These are phyloP conservation scores for Porogramme epimiltina DNA, from an alignment of 1,284 basidiomycete species.

Conservation along the genomic window DNA sequence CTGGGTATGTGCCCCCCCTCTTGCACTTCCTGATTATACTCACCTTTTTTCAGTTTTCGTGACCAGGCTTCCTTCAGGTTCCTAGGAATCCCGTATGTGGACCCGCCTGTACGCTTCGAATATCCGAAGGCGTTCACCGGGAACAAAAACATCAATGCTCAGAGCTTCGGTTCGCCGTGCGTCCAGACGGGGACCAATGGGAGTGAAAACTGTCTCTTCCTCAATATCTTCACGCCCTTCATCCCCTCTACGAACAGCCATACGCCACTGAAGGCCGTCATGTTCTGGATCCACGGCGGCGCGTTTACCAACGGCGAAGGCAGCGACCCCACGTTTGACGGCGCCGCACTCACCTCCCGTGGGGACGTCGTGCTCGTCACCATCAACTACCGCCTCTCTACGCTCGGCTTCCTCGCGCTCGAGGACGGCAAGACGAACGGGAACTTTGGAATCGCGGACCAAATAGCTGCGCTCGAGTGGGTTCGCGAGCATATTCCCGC, in stretches of 20 bases:
- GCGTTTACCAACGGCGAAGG: constrained; percentile 43
- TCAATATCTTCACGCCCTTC: constrained; percentile 47
- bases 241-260: constrained; percentile 26
- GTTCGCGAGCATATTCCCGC: constrained; percentile 36
- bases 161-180: constrained; percentile 33
- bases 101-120: constrained; percentile 33
- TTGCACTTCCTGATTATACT: not conserved
- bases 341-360: constrained; percentile 40
- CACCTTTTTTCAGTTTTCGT: constrained; percentile 28
- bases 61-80: constrained; percentile 38
- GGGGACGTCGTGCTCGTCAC: constrained; percentile 49
- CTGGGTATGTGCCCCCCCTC: constrained; percentile 28
- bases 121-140: constrained; percentile 34
- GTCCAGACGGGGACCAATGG: constrained; percentile 27
- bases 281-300: constrained; percentile 51
- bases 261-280: constrained; percentile 39
- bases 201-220: constrained; percentile 43
- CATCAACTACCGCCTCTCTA: constrained; percentile 48
- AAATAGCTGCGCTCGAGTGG: constrained; percentile 39
- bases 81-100: constrained; percentile 38
- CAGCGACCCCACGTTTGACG: constrained; percentile 29
- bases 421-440: constrained; percentile 40
- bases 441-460: constrained; percentile 44
- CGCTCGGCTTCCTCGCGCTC: constrained; percentile 44
- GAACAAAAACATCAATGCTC: constrained; percentile 31